These are phyloP conservation scores for Termitomyces sp. DNA, from an alignment of 768 basidiomycete genomes.

Conservation along the genomic window DNA sequence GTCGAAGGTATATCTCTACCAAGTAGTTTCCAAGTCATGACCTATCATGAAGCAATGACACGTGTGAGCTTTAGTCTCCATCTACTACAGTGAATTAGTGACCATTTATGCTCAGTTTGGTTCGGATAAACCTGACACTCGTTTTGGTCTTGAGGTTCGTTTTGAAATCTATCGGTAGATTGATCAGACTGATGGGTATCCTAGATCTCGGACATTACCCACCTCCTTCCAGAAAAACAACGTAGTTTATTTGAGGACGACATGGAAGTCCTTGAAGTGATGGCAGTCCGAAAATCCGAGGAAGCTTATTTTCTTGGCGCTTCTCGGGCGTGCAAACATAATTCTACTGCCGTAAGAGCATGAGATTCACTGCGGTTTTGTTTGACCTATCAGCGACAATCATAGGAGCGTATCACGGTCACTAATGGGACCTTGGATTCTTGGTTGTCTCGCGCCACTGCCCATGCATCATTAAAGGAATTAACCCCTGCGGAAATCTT, in stretches of 20 bases:
- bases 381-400: conserved; percentile 13
- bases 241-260: conserved; percentile 22
- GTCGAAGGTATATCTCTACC: conserved; percentile 60
- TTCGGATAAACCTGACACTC: conserved; percentile 91
- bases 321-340: conserved; percentile 28
- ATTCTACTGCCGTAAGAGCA: conserved; percentile 24
- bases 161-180: conserved; percentile 5
- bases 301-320: conserved; percentile 37
- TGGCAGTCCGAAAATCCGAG: conserved; percentile 35
- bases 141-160: conserved; percentile 79
- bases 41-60: conserved; percentile 87
- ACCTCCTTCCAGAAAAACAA: conserved; percentile 28
- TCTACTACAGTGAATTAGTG: not conserved
- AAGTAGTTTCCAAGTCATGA: conserved; percentile 71
- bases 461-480: conserved; percentile 14
- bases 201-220: conserved; percentile 42
- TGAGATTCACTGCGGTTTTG: not conserved
- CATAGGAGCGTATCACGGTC: conserved; percentile 45
- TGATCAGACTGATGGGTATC: conserved; percentile 12
- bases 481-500: conserved; percentile 19
- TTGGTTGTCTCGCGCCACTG: conserved; percentile 40
- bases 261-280: conserved; percentile 37
- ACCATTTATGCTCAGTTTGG: conserved; percentile 57
- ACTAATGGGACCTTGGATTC: conserved; percentile 37
- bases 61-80: conserved; percentile 43